Evolutionary conservation across 805 yeast genomes (phyloP).

Genomic region (Starmerella tilneyi): DNA sequence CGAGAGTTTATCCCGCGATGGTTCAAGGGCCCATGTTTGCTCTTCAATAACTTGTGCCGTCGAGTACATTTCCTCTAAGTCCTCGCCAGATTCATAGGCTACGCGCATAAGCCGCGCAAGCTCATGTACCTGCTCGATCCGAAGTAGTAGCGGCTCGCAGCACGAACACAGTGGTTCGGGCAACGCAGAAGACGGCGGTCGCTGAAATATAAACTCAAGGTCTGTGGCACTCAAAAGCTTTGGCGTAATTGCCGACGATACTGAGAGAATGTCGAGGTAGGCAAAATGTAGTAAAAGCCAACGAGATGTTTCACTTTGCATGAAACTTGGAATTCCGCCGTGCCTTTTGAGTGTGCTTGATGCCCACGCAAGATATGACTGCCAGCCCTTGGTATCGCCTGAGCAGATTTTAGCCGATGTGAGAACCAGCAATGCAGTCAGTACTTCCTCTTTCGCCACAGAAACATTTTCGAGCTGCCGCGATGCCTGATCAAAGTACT

Average conservation of each 20-base stretch:
- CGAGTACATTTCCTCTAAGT: constrained; percentile 15
- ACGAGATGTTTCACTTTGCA: constrained; percentile 46
- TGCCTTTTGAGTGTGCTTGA: constrained; percentile 48
- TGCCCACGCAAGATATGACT: constrained; percentile 53
- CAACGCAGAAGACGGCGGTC: constrained; percentile 27
- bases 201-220: constrained; percentile 16
- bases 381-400: constrained; percentile 74
- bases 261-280: constrained; percentile 65
- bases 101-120: constrained; percentile 40
- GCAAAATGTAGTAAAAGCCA: constrained; percentile 72
- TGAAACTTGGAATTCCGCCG: constrained; percentile 51
- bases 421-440: constrained; percentile 58
- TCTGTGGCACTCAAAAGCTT: constrained; percentile 47
- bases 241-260: constrained; percentile 45
- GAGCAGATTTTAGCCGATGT: constrained; percentile 75
- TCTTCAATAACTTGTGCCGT: constrained; percentile 36
- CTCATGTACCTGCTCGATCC: constrained; percentile 58
- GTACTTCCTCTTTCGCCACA: constrained; percentile 31
- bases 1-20: constrained; percentile 41
- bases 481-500: constrained; percentile 25
- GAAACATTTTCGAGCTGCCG: constrained; percentile 18
- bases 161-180: constrained; percentile 66
- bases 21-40: constrained; percentile 42
- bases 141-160: constrained; percentile 54
- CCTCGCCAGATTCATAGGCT: constrained; percentile 22